phyloP scores from a whole-genome alignment of 129 eudicot species.

The Calendula officinalis region DNA sequence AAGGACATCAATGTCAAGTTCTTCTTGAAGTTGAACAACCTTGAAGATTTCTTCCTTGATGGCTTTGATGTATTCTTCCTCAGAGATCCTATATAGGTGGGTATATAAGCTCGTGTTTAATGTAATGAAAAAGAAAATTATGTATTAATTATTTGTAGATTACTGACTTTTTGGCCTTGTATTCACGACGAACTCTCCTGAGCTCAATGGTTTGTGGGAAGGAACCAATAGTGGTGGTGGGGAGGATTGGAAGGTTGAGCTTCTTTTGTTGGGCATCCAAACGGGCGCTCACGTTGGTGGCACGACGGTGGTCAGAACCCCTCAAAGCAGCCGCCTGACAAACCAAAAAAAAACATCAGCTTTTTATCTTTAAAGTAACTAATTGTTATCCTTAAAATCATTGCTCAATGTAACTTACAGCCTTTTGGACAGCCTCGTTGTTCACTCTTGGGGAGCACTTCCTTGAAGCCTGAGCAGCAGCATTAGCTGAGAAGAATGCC shows the following conservation, averaged over 20 bases:
- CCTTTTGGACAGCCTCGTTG: slow-evolving; percentile 81
- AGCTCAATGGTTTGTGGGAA: slow-evolving; percentile 98
- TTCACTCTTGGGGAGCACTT: slow-evolving; percentile 94
- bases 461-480: slow-evolving; percentile 95
- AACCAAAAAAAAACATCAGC: not conserved
- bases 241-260: slow-evolving; percentile 88
- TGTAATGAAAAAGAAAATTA: not conserved
- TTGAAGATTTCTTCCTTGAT: slow-evolving; percentile 84
- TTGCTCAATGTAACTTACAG: slow-evolving; percentile 48
- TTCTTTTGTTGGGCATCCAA: slow-evolving; percentile 93
- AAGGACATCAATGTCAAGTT: slow-evolving; percentile 88
- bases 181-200: slow-evolving; percentile 93
- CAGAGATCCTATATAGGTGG: slow-evolving; percentile 56
- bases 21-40: slow-evolving; percentile 93
- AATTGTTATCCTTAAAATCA: no score
- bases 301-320: slow-evolving; percentile 93
- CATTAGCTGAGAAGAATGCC: slow-evolving; percentile 91
- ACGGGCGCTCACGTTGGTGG: slow-evolving; percentile 80
- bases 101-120: not conserved
- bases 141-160: not conserved
- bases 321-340: slow-evolving; percentile 76
- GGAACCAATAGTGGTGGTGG: slow-evolving; percentile 97
- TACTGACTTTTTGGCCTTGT: slow-evolving; percentile 90
- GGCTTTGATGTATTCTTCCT: slow-evolving; percentile 72
- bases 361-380: no score